Evolutionary conservation across 805 yeast species (phyloP), one percentile per base, ranked within the genome.

Genomic region (Sugiyamaella chiloensis): DNA sequence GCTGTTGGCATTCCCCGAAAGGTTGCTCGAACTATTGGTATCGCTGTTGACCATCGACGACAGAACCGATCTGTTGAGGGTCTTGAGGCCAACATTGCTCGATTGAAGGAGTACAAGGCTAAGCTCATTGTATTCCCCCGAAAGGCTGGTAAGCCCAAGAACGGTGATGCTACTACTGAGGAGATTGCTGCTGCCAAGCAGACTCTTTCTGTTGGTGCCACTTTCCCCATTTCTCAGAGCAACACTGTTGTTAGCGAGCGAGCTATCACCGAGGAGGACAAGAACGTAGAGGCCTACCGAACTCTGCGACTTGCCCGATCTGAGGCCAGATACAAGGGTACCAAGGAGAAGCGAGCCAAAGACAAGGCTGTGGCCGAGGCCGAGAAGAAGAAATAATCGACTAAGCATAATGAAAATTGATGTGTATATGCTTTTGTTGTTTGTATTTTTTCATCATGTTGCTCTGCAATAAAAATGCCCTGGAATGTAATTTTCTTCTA

Each of bases 11-110:
- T 87, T 68, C 75, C 90, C 67, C 76, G 89, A 62, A 87, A 89
- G 75, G 88, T 87, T 79, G 99, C 99, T 72, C 89, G 96, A 85
- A 85, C 98, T 69, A 75, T 93, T 66, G 99, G 99, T 76, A 87
- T 93, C 69, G 88, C 99, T 66, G 98, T 91, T 70, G 99, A 93
- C 81, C 96, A 87, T 91, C 91, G 99, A 83, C 90, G 99, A 80
- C 91, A 85, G 73, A 93, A 93, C 95, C 90, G 87, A 81, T 83
- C 90, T 67, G 86, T 86, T 67, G 99, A 90, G 80, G 89, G 86
- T 69, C 87, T 89, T 66, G 93, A 91, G 72, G 77, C 80, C 64
- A 93, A 93, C 79, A 97, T 93, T 68, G 87, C 82, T 73, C 88
- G 99, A 83, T 85, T 93, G 74, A 78, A 87, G 79, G 96, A 87